A percentile compares a stretch with the other conserved stretches of the same genome.
Evolutionary conservation across 2,329 filamentous ascomycete genomes (phyloP).

Genomic region (Aspergillus pseudoviridinutans): DNA sequence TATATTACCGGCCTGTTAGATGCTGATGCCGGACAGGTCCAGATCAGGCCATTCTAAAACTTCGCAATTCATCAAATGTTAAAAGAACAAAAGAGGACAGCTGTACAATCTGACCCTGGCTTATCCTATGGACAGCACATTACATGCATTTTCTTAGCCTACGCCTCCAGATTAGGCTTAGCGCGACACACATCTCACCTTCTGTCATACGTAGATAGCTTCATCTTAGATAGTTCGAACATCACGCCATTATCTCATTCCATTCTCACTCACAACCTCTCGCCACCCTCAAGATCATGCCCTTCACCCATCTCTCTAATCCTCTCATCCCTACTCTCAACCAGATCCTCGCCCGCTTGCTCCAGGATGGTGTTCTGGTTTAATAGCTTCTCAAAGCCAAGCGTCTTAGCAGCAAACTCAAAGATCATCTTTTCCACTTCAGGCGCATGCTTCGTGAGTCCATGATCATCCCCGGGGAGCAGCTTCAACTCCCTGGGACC

Average conservation of each 20-base stretch:
- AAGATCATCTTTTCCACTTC: constrained; percentile 39
- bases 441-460: constrained; percentile 34
- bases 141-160: too few species aligned
- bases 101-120: too few species aligned
- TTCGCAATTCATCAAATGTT: too few species aligned
- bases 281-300: constrained; percentile 30
- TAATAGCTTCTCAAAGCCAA: constrained; percentile 24
- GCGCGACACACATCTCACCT: too few species aligned
- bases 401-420: constrained; percentile 34
- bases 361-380: constrained; percentile 2
- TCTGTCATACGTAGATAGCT: too few species aligned
- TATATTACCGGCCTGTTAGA: not conserved
- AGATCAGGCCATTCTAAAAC: not conserved
- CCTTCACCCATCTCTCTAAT: constrained; percentile 31
- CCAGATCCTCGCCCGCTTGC: constrained; percentile 20
- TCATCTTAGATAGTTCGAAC: too few species aligned
- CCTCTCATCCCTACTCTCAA: constrained; percentile 13
- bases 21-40: not conserved
- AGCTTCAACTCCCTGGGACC: constrained; percentile 33
- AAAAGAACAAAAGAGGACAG: too few species aligned
- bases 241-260: too few species aligned
- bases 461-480: constrained; percentile 43
- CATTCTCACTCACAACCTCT: too few species aligned
- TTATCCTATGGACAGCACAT: too few species aligned
- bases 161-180: too few species aligned